Evolutionary conservation across 768 basidiomycete genomes (phyloP), one percentile per base, ranked within the genome.

Genomic region (Ephemerocybe angulata): DNA sequence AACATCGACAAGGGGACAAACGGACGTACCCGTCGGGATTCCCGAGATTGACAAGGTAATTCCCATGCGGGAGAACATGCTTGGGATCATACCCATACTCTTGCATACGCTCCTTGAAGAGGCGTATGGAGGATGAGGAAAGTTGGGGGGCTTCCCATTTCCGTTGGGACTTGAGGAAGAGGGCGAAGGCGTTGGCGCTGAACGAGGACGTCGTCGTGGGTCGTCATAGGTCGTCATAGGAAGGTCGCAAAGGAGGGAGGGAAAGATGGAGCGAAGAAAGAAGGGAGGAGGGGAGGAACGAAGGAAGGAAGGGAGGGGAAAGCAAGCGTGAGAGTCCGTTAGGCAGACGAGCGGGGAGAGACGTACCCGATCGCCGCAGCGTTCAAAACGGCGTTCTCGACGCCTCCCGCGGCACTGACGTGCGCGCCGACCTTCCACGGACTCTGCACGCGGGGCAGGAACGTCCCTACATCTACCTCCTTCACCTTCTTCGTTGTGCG

Each of bases 221-320:
- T n/a, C n/a, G n/a, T n/a, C n/a, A n/a, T n/a, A n/a, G n/a, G n/a
- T n/a, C n/a, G n/a, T n/a, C n/a, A n/a, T n/a, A n/a, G n/a, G n/a
- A n/a, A n/a, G n/a, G n/a, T n/a, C n/a, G n/a, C n/a, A n/a, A n/a
- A n/a, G n/a, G n/a, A n/a, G n/a, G n/a, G n/a, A n/a, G n/a, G n/a
- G n/a, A n/a, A n/a, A n/a, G n/a, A n/a, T 93, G 93, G 8, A 93
- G 74, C 0, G 88, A 91, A 60, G 93, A 89, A 4, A 90, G 82
- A 52, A 86, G 89, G 17, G 90, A 91, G 0, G 88, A 89, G 54
- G 19, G 25, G 62, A 71, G 47, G 56, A 88, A 88, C 90, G 83
- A 35, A 91, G 83, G n/a, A 74, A 71, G 13, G 85, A 81, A 15
- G 92, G 90, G 56, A 92, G 87, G 3, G 79, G 53, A 5, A 4